Evolutionary conservation across 495 filamentous ascomycete genomes (phyloP).

Genomic region (Penicillium robsamsonii): DNA sequence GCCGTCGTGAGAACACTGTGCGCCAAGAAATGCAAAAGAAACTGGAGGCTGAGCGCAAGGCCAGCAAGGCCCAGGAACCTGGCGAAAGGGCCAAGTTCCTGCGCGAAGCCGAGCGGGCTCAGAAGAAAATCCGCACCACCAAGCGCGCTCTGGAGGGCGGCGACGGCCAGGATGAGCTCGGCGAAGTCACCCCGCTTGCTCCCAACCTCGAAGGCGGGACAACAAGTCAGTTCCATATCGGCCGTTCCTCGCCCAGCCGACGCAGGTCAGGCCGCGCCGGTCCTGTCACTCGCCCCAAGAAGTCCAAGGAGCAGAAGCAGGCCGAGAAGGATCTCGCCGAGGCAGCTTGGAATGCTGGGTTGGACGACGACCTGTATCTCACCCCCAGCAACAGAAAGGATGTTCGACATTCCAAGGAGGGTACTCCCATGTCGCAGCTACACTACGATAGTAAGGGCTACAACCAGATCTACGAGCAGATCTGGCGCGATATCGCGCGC

Average conservation of each 20-base stretch:
- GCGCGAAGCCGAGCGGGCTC: constrained; percentile 76
- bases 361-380: constrained; percentile 73
- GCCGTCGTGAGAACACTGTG: constrained; percentile 93
- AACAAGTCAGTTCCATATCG: constrained; percentile 78
- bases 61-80: constrained; percentile 70
- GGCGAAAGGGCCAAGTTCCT: constrained; percentile 73
- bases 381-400: constrained; percentile 63
- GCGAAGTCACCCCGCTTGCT: constrained; percentile 70
- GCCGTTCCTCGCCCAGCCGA: constrained; percentile 61
- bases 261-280: constrained; percentile 64
- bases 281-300: constrained; percentile 63
- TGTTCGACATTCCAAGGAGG: constrained; percentile 55
- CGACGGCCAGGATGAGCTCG: constrained; percentile 75
- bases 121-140: constrained; percentile 84
- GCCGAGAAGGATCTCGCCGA: constrained; percentile 91
- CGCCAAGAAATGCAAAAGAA: constrained; percentile 83
- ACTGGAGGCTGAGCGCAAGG: constrained; percentile 72
- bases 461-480: constrained; percentile 97
- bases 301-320: constrained; percentile 96
- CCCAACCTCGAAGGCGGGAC: constrained; percentile 85
- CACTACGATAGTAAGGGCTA: constrained; percentile 86
- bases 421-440: constrained; percentile 50
- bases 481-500: constrained; percentile 89
- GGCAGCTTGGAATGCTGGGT: constrained; percentile 79
- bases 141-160: constrained; percentile 78